Conservation (phyloP, 2,329 filamentous ascomycete genomes). For the Fusarium nygamai region DNA sequence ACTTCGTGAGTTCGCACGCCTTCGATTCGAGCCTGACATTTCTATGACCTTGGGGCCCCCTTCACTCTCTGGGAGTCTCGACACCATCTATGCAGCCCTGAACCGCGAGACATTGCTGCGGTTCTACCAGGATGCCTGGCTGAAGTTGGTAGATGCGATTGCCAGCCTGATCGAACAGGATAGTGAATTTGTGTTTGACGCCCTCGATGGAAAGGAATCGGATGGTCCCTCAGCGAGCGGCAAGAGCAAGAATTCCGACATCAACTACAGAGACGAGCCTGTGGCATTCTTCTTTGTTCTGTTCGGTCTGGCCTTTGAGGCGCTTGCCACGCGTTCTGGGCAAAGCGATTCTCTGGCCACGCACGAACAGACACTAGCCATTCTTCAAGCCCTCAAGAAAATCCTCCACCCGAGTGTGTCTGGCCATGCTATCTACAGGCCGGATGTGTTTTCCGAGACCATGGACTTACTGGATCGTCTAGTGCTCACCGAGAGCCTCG, state of each 20-base stretch:
- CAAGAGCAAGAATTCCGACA: conserved; percentile 74
- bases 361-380: conserved; percentile 84
- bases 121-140: conserved; percentile 98
- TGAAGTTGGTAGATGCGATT: conserved; percentile 96
- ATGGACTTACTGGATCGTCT: conserved; percentile 95
- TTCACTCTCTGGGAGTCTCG: conserved; percentile 83
- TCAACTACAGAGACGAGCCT: conserved; percentile 97
- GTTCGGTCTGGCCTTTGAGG: conserved; percentile 96
- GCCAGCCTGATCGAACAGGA: conserved; percentile 97
- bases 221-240: conserved; percentile 59
- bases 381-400: conserved; percentile 91
- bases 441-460: conserved; percentile 94
- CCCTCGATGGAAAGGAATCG: conserved; percentile 83
- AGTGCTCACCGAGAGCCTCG: conserved; percentile 87
- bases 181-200: conserved; percentile 97
- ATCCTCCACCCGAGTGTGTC: conserved; percentile 94
- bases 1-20: conserved; percentile 88
- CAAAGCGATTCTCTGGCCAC: conserved; percentile 65
- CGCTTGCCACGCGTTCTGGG: conserved; percentile 80
- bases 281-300: conserved; percentile 99
- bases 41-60: conserved; percentile 87
- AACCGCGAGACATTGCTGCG: conserved; percentile 92
- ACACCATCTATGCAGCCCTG: conserved; percentile 92
- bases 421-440: conserved; percentile 95
- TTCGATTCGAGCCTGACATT: conserved; percentile 97